Evolutionary conservation across 2,329 filamentous ascomycete species (phyloP), one percentile per base, ranked within the genome.

Genomic region (Cladosporium sp.): DNA sequence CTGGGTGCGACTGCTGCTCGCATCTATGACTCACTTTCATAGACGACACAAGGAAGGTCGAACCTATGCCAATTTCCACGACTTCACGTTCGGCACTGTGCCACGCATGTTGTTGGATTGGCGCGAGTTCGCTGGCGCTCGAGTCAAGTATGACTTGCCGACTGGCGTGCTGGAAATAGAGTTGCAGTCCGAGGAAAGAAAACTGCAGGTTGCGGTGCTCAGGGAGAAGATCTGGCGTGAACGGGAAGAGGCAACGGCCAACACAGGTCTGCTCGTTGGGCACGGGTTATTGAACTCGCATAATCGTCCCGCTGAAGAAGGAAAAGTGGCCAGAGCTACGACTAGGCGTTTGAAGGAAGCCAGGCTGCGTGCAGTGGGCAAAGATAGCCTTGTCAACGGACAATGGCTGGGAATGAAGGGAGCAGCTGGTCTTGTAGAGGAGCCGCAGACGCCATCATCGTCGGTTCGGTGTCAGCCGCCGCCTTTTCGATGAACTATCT

Each of bases 131-230:
- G 68, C 69, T 14, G 72, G 71, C 1, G 60, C 29, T 14, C 57
- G 44, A 1, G 67, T 75, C 8, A 33, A 56, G 35, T 76, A 77
- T 46, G 72, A 77, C 35, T 72, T 69, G 7, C 65, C 71, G 3
- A 73, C 71, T n/a, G 76, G 75, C 8, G 55, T 71, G 21, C 65
- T 78, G 16, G 67, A 74, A 53, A 67, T 77, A 40, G 53, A 68
- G 11, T 12, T 63, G 56, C 40, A 29, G 23, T 4, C 23, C 23
- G 16, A 59, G 12, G 16, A 44, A 6, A 23, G 28, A 10, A 31
- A n/a, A 14, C 23, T 59, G 37, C 35, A 21, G 18, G 7, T 31
- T 11, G 56, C 56, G 14, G 3, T 11, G 16, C 14, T 23, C 12
- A 46, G 52, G 21, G 28, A 55, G 52, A 31, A 29, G 18, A 55